phyloP scores from a whole-genome alignment of 441 rosid species.

The Bruguiera hainesii region DNA sequence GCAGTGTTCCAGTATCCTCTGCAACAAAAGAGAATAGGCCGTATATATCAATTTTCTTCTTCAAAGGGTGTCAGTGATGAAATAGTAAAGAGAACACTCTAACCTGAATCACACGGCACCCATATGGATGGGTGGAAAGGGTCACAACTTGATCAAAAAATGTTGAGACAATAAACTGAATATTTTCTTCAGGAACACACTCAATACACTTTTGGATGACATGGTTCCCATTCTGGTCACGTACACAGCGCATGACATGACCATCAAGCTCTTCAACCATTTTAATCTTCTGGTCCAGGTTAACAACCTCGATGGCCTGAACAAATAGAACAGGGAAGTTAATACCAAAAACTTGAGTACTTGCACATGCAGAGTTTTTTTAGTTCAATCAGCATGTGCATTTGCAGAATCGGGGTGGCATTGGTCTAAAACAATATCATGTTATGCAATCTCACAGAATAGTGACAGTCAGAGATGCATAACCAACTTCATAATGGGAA shows the following conservation, averaged over 20 bases:
- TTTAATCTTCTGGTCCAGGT: constrained; percentile 67
- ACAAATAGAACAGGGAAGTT: not conserved
- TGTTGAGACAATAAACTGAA: constrained; percentile 54
- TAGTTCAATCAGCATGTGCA: not conserved
- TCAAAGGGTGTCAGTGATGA: not conserved
- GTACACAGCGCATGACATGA: constrained; percentile 72
- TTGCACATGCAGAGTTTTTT: not conserved
- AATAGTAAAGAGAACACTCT: not conserved
- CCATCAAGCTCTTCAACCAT: constrained; percentile 87
- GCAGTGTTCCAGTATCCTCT: constrained; percentile 85
- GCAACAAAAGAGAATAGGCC: constrained; percentile 18
- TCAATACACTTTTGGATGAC: constrained; percentile 85
- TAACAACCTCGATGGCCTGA: constrained; percentile 85
- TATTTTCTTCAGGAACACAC: constrained; percentile 74
- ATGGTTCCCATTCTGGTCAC: constrained; percentile 91
- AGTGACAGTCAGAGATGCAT: not conserved
- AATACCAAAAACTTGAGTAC: not conserved
- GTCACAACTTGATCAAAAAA: constrained; percentile 69
- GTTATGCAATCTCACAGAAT: not conserved
- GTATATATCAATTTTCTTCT: too few relatives aligned
- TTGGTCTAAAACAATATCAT: not conserved
- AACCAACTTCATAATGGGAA: not conserved
- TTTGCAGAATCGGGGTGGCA: not conserved
- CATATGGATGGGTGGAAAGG: constrained; percentile 84
- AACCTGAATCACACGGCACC: constrained; percentile 88